Base-by-base conservation (phyloP, 2,329 filamentous ascomycete genomes). In the Botrytis hyacinthi region DNA sequence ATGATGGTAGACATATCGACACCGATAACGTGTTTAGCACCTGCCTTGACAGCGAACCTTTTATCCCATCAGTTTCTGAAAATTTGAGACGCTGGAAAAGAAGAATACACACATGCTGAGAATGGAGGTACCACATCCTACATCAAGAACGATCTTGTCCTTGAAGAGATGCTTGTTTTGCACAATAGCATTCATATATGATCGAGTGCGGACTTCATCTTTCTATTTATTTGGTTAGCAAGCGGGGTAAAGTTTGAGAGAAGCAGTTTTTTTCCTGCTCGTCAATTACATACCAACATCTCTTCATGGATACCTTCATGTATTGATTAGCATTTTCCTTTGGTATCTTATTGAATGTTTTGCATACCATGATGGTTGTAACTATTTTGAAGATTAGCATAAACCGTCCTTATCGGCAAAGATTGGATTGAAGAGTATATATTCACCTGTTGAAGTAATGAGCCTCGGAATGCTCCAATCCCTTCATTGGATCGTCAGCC, bases 1-100 rank as follows among this genome's bases (percentile, higher is more conserved):
- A 99, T 98, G 84, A 99, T 99, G 79, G 95, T 98, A 48, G 96
- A 99, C 95, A 98, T 99, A 84, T 99, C 96, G 73, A 99, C 96
- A 80, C 96, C 96, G 78, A 98, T 97, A 78, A 99, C 96, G 84
- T 99, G 96, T 86, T 97, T 98, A 74, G 96, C 96, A 81, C 96
- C 96, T 75, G 96, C 95, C 85, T 92, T 95, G 75, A 93, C 95
- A 73, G 96, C 96, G 83, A 99, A 99, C 95, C 95, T 98, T 80
- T 37, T 3, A 51, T 60, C 22, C 5, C 0, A 37, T 71, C 65
- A 72, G 59, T 63, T 46, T 42, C n/a, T 9, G 32, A 5, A 12
- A 20, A 1, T 48, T 51, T 22, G 4, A 37, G 37, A 54, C 67
- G 26, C 14, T 40, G 3, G n/a, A 35, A 20, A 35, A 16, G 76